These are phyloP conservation scores for Carex cristatella DNA, from an alignment of 176 grass and related monocot genomes.

Conservation along the genomic window DNA sequence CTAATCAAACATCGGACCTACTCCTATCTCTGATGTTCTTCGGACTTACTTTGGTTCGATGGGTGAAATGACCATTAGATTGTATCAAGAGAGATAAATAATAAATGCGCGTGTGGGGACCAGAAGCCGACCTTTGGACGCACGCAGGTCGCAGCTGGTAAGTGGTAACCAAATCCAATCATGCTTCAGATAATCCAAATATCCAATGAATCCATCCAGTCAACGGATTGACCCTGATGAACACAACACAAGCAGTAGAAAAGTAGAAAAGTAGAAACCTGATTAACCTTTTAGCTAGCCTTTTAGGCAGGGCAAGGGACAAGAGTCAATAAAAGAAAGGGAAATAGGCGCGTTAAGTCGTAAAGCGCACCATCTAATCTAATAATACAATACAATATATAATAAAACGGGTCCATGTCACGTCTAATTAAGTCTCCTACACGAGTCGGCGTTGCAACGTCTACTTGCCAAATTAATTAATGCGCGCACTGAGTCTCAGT, in stretches of 20 bases:
- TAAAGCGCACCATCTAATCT: slow-evolving; percentile 7
- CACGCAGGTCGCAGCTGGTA: not conserved
- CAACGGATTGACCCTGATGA: slow-evolving; percentile 6
- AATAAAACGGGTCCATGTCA: not conserved
- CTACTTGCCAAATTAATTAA: not conserved
- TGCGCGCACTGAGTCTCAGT: not conserved
- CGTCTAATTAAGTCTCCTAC: not conserved
- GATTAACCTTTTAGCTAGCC: too few species aligned
- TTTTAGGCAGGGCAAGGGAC: not conserved
- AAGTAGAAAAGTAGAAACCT: too few species aligned
- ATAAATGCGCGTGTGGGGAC: not conserved
- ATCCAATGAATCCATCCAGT: not conserved
- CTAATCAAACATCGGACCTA: too few species aligned
- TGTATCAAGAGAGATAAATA: not conserved
- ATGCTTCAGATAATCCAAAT: not conserved
- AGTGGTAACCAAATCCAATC: not conserved
- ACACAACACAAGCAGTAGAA: too few species aligned
- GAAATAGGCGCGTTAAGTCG: slow-evolving; percentile 15
- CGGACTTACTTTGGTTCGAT: too few species aligned
- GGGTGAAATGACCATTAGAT: too few species aligned
- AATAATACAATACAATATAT: too few species aligned
- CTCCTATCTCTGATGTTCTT: too few species aligned
- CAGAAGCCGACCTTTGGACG: not conserved
- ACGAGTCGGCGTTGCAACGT: not conserved
- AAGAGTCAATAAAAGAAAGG: not conserved